Percentiles rank a stretch among this genome's conserved stretches.
phyloP scores from a whole-genome alignment of 2,329 filamentous ascomycete species.

The Aspergillus sp. region DNA sequence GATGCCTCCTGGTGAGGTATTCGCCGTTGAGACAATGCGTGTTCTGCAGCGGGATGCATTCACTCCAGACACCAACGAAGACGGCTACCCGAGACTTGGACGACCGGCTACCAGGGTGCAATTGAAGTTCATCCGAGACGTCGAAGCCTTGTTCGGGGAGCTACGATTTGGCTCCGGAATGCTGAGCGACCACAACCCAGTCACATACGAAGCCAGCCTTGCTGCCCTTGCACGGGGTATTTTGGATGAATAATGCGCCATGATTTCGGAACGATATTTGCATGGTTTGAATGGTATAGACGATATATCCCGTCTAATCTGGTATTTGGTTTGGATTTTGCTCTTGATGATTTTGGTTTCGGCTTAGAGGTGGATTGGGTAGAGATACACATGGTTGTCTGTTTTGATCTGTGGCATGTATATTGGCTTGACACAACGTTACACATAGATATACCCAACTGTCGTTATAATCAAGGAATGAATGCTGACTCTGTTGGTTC shows the following conservation, averaged over 20 bases:
- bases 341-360: background rate
- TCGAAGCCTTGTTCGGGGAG: conserved; percentile 61
- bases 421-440: background rate
- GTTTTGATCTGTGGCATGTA: background rate
- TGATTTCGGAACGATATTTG: conserved; percentile 1
- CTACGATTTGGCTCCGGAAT: conserved; percentile 63
- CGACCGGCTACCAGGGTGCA: conserved; percentile 59
- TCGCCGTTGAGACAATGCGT: conserved; percentile 58
- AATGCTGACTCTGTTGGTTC: too few relatives aligned
- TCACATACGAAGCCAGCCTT: conserved; percentile 61
- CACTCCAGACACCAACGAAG: conserved; percentile 31
- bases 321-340: background rate
- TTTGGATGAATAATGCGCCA: conserved; percentile 29
- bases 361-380: background rate
- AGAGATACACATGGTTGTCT: background rate
- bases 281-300: background rate
- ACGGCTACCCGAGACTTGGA: conserved; percentile 43
- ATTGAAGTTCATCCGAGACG: conserved; percentile 61
- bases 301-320: background rate
- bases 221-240: conserved; percentile 46
- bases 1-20: conserved; percentile 67
- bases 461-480: too few relatives aligned
- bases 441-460: too few relatives aligned
- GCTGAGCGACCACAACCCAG: conserved; percentile 67
- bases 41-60: conserved; percentile 61